A percentile compares a stretch with the other conserved stretches of the same genome.
phyloP scores from a whole-genome alignment of 768 basidiomycete species.

The Tricholoma saponaceum region DNA sequence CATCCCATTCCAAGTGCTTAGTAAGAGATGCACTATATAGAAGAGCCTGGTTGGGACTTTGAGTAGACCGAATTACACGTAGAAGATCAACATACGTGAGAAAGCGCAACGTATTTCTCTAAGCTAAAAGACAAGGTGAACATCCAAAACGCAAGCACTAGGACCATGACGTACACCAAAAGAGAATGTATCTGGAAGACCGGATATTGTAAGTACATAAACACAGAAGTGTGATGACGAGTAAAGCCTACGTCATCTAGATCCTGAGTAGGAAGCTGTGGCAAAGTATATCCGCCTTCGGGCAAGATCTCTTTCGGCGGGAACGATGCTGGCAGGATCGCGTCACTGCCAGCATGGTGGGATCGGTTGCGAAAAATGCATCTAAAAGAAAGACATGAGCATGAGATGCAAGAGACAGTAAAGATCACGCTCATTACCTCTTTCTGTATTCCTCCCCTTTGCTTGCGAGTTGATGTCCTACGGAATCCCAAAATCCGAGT shows the following conservation, averaged over 20 bases:
- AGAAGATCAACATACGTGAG: constrained; percentile 28
- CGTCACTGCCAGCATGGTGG: not conserved
- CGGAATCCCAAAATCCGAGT: constrained; percentile 33
- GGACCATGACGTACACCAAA: not conserved
- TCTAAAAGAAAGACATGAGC: not conserved
- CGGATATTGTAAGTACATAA: not conserved
- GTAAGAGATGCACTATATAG: not conserved
- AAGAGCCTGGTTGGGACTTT: not conserved
- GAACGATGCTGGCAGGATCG: not conserved
- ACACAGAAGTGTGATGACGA: not conserved
- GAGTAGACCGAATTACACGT: too few species aligned
- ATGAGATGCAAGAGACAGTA: not conserved
- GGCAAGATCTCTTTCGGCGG: not conserved
- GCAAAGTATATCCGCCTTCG: not conserved
- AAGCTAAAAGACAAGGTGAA: constrained; percentile 17
- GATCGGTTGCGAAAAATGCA: not conserved
- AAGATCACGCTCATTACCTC: not conserved
- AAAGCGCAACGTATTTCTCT: constrained; percentile 41
- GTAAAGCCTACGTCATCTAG: not conserved
- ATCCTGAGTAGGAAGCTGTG: not conserved
- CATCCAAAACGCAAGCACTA: not conserved
- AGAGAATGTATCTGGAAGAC: not conserved
- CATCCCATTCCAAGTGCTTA: not conserved
- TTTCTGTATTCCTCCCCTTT: constrained; percentile 17
- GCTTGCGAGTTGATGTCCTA: constrained; percentile 29